Evolutionary conservation across 768 basidiomycete genomes (phyloP).

Genomic region (Psilocybe cubensis): DNA sequence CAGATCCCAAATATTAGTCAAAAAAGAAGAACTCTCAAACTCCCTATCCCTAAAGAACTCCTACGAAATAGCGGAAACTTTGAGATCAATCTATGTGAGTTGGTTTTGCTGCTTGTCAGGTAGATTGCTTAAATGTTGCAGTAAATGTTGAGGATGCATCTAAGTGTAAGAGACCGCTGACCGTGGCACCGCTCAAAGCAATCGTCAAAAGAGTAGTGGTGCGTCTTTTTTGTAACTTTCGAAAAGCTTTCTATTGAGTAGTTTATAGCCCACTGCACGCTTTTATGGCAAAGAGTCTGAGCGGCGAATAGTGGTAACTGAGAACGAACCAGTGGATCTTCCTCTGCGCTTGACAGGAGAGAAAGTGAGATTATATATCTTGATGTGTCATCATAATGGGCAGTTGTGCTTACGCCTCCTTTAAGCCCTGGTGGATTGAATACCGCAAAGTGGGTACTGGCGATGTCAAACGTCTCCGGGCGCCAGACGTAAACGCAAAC

Average conservation of each 20-base stretch:
- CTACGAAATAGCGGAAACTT: slow-evolving; percentile 74
- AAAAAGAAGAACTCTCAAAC: slow-evolving; percentile 54
- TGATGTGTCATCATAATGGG: background rate
- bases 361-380: slow-evolving; percentile 55
- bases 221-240: slow-evolving; percentile 7
- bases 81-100: slow-evolving; percentile 76
- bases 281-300: slow-evolving; percentile 75
- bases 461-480: slow-evolving; percentile 39
- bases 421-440: slow-evolving; percentile 85
- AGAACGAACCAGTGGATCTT: slow-evolving; percentile 71
- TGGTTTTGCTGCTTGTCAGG: background rate
- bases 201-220: slow-evolving; percentile 85
- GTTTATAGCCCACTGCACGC: slow-evolving; percentile 75
- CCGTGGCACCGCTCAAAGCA: slow-evolving; percentile 78
- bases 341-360: slow-evolving; percentile 91
- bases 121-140: slow-evolving; percentile 29
- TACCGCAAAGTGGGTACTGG: slow-evolving; percentile 62
- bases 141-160: slow-evolving; percentile 88
- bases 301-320: slow-evolving; percentile 66
- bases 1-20: slow-evolving; percentile 58
- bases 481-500: slow-evolving; percentile 70
- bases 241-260: background rate
- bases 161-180: slow-evolving; percentile 79
- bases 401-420: slow-evolving; percentile 5
- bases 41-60: slow-evolving; percentile 71